Conservation (phyloP, 441 rosid genomes). For the Populus hybrid region DNA sequence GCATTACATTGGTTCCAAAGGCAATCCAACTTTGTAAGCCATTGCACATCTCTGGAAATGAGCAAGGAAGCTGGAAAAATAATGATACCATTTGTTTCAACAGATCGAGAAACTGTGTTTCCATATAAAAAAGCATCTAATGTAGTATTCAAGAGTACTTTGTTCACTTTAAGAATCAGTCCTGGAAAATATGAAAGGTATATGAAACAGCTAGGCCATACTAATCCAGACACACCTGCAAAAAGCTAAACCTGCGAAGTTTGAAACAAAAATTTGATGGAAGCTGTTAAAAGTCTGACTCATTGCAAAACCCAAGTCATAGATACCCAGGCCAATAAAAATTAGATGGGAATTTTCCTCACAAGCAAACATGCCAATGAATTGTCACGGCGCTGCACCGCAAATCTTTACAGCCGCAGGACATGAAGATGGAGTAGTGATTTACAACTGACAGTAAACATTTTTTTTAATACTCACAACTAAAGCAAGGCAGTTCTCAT, state of each 20-base stretch:
- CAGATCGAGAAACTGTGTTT: neutral
- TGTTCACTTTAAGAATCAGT: neutral
- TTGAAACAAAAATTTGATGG: neutral
- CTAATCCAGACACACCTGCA: neutral
- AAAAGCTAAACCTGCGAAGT: neutral
- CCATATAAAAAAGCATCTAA: neutral
- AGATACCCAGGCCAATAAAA: neutral
- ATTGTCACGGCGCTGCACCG: neutral
- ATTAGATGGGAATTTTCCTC: neutral
- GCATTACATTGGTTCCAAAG: slow-evolving; percentile 61
- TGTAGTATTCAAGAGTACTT: neutral
- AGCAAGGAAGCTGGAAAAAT: slow-evolving; percentile 73
- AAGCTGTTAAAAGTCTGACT: neutral
- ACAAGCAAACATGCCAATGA: neutral
- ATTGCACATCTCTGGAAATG: slow-evolving; percentile 48
- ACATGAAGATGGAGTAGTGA: neutral
- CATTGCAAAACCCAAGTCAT: neutral
- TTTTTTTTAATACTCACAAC: neutral
- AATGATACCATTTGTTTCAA: slow-evolving; percentile 15
- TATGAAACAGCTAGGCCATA: neutral
- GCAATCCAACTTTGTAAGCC: slow-evolving; percentile 52
- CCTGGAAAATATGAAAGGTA: neutral
- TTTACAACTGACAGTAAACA: neutral
- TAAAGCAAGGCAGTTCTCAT: neutral
- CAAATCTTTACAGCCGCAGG: slow-evolving; percentile 1